Evolutionary conservation across 139 green algal species (phyloP).

Genomic region (Desmodesmus armatus): DNA sequence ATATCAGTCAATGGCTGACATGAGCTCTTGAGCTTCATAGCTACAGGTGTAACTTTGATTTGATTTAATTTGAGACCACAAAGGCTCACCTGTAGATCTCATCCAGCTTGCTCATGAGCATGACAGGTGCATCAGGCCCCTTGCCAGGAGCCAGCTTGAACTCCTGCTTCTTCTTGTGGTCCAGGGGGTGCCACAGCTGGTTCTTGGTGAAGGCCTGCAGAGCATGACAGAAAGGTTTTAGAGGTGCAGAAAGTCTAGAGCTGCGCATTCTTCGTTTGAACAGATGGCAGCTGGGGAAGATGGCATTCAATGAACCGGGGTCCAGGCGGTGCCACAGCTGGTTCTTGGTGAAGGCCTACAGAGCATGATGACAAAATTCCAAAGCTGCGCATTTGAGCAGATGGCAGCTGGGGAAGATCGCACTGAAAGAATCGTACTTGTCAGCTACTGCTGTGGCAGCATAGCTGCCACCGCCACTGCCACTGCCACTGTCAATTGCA

Average conservation of each 20-base stretch:
- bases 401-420: neutral
- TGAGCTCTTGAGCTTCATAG: no score
- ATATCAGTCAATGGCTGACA: no score
- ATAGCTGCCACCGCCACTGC: no score
- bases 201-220: constrained; percentile 22
- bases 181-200: constrained; percentile 24
- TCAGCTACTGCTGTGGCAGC: no score
- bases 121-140: neutral
- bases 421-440: neutral
- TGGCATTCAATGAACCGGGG: neutral
- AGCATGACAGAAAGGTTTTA: neutral
- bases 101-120: neutral
- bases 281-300: neutral
- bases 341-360: constrained; percentile 20
- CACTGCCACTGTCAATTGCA: no score
- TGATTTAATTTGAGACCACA: neutral
- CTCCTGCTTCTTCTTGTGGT: constrained; percentile 2
- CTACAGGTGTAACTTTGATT: neutral
- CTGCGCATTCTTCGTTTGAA: no score
- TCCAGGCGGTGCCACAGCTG: constrained; percentile 27
- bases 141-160: constrained; percentile 26
- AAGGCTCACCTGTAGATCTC: constrained; percentile 20
- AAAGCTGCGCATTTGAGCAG: neutral
- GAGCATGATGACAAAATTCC: neutral
- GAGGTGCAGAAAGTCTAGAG: neutral